Base-by-base conservation (phyloP, 495 filamentous ascomycete species). In the Lasiosphaeriaceae sp. region DNA sequence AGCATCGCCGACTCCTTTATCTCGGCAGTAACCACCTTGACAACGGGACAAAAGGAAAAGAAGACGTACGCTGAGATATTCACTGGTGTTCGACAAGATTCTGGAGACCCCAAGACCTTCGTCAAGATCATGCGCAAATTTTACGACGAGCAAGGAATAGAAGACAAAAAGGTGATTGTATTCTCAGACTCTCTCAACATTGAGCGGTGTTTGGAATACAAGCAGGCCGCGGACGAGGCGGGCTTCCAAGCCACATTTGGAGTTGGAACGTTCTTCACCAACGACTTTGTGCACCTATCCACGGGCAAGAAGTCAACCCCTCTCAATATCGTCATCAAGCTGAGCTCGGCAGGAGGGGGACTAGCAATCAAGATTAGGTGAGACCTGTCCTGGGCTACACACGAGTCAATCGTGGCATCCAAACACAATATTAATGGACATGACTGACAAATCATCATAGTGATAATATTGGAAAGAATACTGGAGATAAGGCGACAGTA, bases 321-420 rank as follows among this genome's bases (percentile, higher is more conserved):
- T 0, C 79, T 98, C 17, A 98, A 98, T 61, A 98, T 98, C 60
- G 94, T 98, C 60, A 96, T 98, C 75, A 98, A 98, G 74, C 80
- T 98, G 47, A 85, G 87, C 52, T 89, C 89, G 12, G 94, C 92
- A 0, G 83, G 76, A 20, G 92, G 92, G 8, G 81, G 83, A n/a
- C 84, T 87, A 0, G 91, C 92, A 0, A 81, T 98, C 63, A 98
- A 98, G 78, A 90, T 98, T 57, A 97, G 72, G 72, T 73, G 17
- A 62, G 62, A 29, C 29, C 26, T 19, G 34, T 5, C 9, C 12
- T 31, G 2, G 21, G 2, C n/a, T n/a, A 23, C 2, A 20, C 8
- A 39, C 5, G 7, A 31, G 4, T 9, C 4, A 39, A 11, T 2
- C 2, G 11, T 21, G n/a, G n/a, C n/a, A n/a, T n/a, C n/a, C n/a